Evolutionary conservation across 352 stramenopile species (phyloP), one percentile per base, ranked within the genome.

Genomic region (Pythium coloratum): DNA sequence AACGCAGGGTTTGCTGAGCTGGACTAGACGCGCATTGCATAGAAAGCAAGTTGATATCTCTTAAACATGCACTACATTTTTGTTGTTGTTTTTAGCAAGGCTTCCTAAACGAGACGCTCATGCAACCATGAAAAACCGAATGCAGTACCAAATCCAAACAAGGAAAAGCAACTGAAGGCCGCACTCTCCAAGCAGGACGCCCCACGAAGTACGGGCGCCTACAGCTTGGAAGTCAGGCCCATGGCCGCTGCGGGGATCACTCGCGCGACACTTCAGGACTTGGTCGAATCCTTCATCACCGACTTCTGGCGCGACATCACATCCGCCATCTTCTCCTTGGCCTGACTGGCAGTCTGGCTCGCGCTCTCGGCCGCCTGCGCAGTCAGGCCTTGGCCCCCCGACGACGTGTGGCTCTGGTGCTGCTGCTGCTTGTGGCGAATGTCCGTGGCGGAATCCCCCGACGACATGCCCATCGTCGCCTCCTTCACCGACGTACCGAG

Each of bases 281-380:
- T 72, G 32, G 70, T 72, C 28, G 65, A 40, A 24, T 73, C 65
- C 59, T 76, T 72, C 64, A 72, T 76, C 34, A 70, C 46, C 2
- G 40, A 46, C 65, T 76, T 76, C 30, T 69, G 59, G 28, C 58
- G 50, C n/a, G 69, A 69, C 64, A 64, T 66, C 0, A 59, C 40
- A 54, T 76, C 64, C 20, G 59, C 64, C 69, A 72, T 69, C 53
- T 66, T 72, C 20, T 76, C 69, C 62, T 76, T 70, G 34, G 62
- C 64, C 20, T 72, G 57, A 20, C 69, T 62, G 44, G 59, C 65
- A 5, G 64, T 18, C 20, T 72, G 40, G 47, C 18, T 46, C 38
- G 64, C 69, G 16, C 62, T 76, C 46, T 64, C 46, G 4, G 57
- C 58, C 16, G 38, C 60, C 54, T 70, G 62, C 40, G 72, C 40